These are phyloP conservation scores for Globisporangium orthogonon DNA, from an alignment of 352 stramenopile species.

Conservation along the genomic window DNA sequence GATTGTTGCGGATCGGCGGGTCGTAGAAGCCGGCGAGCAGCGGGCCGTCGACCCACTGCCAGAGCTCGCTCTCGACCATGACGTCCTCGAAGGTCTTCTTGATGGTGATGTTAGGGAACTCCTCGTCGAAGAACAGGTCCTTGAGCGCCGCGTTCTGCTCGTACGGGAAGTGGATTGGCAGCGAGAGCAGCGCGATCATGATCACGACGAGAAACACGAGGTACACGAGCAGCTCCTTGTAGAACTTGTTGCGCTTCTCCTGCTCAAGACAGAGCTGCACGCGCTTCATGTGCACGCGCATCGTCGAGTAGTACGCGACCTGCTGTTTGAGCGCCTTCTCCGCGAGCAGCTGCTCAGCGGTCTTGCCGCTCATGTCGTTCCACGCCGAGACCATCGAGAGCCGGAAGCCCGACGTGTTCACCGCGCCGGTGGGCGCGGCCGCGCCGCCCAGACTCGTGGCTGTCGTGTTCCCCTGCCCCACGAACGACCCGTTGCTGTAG, in stretches of 20 bases:
- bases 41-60: slow-evolving; percentile 59
- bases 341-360: slow-evolving; percentile 30
- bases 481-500: slow-evolving; percentile 7
- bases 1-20: slow-evolving; percentile 52
- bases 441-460: not conserved
- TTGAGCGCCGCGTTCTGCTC: slow-evolving; percentile 59
- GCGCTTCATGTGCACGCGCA: slow-evolving; percentile 82
- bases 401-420: slow-evolving; percentile 3
- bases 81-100: slow-evolving; percentile 65
- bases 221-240: slow-evolving; percentile 73
- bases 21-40: slow-evolving; percentile 73
- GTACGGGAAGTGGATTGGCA: slow-evolving; percentile 68
- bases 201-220: slow-evolving; percentile 60
- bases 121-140: slow-evolving; percentile 46
- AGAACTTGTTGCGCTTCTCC: slow-evolving; percentile 27
- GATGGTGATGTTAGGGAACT: slow-evolving; percentile 51
- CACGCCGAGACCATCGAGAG: slow-evolving; percentile 3
- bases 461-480: slow-evolving; percentile 1
- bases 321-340: slow-evolving; percentile 40
- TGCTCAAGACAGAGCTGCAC: slow-evolving; percentile 76
- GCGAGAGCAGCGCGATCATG: slow-evolving; percentile 50
- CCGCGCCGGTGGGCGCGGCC: too few species aligned
- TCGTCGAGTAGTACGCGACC: slow-evolving; percentile 68
- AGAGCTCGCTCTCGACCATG: slow-evolving; percentile 60
- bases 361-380: slow-evolving; percentile 13